phyloP scores from a whole-genome alignment of 805 yeast genomes.

The Priceomyces castillae region DNA sequence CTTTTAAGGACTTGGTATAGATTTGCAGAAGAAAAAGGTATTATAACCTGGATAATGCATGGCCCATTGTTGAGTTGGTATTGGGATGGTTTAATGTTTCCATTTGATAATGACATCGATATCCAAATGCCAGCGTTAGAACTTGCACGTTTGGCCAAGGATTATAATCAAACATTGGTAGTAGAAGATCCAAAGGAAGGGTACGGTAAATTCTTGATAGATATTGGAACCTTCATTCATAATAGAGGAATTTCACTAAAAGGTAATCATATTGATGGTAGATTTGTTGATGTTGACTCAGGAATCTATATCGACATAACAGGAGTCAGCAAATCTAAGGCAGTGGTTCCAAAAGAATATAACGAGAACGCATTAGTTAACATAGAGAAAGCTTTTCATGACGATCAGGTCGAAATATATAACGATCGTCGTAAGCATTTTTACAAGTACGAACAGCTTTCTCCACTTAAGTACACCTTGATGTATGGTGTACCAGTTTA shows the following conservation, averaged over 20 bases:
- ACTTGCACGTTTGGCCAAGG: slow-evolving; percentile 17
- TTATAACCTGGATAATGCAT: slow-evolving; percentile 27
- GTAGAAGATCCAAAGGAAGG: slow-evolving; percentile 31
- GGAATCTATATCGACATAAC: slow-evolving; percentile 60
- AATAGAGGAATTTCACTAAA: slow-evolving; percentile 21
- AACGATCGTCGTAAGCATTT: slow-evolving; percentile 62
- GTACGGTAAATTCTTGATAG: slow-evolving; percentile 25
- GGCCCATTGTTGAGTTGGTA: slow-evolving; percentile 30
- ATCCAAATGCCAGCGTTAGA: slow-evolving; percentile 28
- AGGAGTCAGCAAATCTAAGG: slow-evolving; percentile 33
- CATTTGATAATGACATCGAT: slow-evolving; percentile 29
- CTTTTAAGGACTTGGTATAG: slow-evolving; percentile 25
- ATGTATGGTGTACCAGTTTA: slow-evolving; percentile 48
- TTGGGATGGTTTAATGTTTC: slow-evolving; percentile 30
- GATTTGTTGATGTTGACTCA: slow-evolving; percentile 57
- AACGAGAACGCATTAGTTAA: slow-evolving; percentile 8
- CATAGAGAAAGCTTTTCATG: slow-evolving; percentile 7
- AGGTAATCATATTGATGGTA: slow-evolving; percentile 34
- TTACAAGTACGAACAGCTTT: slow-evolving; percentile 42
- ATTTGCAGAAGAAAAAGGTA: slow-evolving; percentile 21
- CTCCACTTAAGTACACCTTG: slow-evolving; percentile 49
- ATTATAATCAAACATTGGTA: slow-evolving; percentile 27
- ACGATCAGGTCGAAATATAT: slow-evolving; percentile 24
- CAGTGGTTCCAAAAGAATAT: slow-evolving; percentile 15
- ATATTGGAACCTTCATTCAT: slow-evolving; percentile 28